phyloP scores from a whole-genome alignment of 768 basidiomycete species.

The Boletus vinaceobasis region DNA sequence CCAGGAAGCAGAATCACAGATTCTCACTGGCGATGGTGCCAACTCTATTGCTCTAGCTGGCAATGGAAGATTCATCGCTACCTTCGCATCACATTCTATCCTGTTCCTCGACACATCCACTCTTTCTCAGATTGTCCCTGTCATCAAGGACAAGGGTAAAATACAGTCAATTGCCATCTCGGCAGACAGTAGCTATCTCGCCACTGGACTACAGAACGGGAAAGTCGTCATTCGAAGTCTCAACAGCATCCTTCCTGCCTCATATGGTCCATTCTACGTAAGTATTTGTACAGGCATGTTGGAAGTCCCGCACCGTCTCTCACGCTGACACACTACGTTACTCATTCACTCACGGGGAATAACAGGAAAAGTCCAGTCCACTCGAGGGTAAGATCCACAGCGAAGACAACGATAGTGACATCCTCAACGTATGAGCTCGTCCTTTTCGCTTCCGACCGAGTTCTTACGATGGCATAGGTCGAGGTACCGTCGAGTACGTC shows the following conservation, averaged over 20 bases:
- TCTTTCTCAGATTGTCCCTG: not conserved
- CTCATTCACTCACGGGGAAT: no score
- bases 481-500: not conserved
- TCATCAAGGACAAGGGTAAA: rapidly evolving
- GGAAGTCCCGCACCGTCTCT: no score
- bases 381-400: not conserved
- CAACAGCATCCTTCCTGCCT: not conserved
- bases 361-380: not conserved
- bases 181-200: not conserved
- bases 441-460: not conserved
- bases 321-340: not conserved
- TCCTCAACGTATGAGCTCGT: not conserved
- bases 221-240: not conserved
- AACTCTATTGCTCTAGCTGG: not conserved
- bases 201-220: not conserved
- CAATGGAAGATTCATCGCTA: not conserved
- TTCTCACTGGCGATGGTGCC: not conserved
- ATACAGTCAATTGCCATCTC: not conserved
- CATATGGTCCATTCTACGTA: not conserved
- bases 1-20: not conserved
- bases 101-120: not conserved
- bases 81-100: not conserved
- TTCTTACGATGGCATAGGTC: not conserved
- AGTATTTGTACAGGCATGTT: not conserved
- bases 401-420: not conserved